Evolutionary conservation across 805 yeast species (phyloP).

Genomic region (Yarrowia osloensis): DNA sequence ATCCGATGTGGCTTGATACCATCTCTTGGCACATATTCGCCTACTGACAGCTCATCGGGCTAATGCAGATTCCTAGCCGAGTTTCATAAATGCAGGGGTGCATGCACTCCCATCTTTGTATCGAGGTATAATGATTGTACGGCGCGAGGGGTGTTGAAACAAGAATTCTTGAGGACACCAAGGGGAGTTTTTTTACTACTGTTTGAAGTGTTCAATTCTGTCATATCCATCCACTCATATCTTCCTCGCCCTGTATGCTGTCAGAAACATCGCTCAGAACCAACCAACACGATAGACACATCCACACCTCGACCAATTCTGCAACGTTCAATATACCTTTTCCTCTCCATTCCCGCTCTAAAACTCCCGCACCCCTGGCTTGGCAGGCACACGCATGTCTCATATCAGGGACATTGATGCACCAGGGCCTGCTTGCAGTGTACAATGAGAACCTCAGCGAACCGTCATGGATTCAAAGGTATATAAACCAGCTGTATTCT

Average conservation of each 20-base stretch:
- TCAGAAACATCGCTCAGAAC: too few relatives aligned
- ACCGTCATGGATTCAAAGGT: neutral
- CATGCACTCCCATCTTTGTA: neutral
- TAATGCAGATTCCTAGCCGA: neutral
- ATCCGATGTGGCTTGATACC: too few relatives aligned
- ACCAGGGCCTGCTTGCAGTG: neutral
- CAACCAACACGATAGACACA: too few relatives aligned
- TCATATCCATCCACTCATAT: too few relatives aligned
- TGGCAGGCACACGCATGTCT: conserved; percentile 6
- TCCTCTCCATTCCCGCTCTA: neutral
- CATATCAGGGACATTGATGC: neutral
- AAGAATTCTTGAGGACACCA: too few relatives aligned
- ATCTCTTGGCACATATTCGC: neutral
- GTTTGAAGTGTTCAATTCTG: too few relatives aligned
- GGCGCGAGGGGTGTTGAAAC: too few relatives aligned
- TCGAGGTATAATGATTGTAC: too few relatives aligned
- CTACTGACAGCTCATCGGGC: neutral
- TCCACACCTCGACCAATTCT: too few relatives aligned
- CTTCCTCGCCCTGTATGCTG: too few relatives aligned
- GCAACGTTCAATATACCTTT: neutral
- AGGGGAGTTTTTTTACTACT: too few relatives aligned
- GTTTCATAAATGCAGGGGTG: neutral
- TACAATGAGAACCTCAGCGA: neutral
- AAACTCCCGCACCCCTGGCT: neutral
- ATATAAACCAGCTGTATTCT: neutral